A percentile compares a stretch with the other conserved stretches of the same genome.
Conservation (phyloP, 75 land plant species). For the Larix kaempferi region DNA sequence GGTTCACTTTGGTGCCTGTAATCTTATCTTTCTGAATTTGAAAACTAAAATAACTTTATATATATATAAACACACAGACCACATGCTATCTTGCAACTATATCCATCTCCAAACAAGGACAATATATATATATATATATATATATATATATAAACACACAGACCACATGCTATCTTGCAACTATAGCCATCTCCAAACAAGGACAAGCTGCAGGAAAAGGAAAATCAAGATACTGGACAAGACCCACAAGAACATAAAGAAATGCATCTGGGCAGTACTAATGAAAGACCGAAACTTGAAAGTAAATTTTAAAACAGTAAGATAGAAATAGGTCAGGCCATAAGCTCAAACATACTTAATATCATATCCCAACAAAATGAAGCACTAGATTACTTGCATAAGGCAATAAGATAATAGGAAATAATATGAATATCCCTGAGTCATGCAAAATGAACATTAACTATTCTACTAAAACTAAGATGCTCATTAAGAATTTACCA, state of each 20-base stretch:
- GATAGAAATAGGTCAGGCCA: too few species aligned
- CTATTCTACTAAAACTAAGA: not conserved
- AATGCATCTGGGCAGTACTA: too few species aligned
- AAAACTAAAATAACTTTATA: too few species aligned
- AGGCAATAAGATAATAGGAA: not conserved
- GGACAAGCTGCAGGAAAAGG: not conserved
- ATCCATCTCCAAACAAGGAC: not conserved
- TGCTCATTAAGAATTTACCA: not conserved
- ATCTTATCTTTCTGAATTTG: not conserved
- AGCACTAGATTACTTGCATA: not conserved
- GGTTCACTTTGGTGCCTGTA: conserved; percentile 1
- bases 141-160: not conserved
- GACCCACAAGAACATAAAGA: too few species aligned
- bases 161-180: not conserved
- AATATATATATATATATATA: too few species aligned
- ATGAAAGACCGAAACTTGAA: too few species aligned
- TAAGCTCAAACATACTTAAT: too few species aligned
- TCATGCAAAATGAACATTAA: not conserved
- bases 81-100: not conserved
- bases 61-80: not conserved
- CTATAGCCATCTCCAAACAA: not conserved
- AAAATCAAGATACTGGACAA: not conserved
- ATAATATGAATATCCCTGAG: not conserved
- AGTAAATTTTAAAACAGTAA: too few species aligned
- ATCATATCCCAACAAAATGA: too few species aligned